Percentiles rank a stretch among this genome's conserved stretches.
Evolutionary conservation across 257 asterid genomes (phyloP).

Genomic region (Jasminum sambac): DNA sequence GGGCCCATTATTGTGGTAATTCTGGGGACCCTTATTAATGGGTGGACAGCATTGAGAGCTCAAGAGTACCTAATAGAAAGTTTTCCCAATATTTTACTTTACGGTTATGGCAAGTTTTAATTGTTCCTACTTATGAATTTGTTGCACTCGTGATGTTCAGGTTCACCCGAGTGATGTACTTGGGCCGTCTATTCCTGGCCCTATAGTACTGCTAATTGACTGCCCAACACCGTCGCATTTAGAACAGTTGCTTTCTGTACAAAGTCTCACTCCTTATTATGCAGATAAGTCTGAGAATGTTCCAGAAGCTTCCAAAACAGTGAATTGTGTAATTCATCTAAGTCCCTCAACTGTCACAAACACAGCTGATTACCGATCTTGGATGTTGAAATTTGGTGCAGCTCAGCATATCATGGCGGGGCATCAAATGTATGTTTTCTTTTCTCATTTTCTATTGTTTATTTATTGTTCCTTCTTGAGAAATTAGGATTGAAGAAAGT

Average conservation of each 20-base stretch:
- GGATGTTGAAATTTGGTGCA: slow-evolving; percentile 85
- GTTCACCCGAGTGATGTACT: slow-evolving; percentile 88
- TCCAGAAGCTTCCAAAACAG: slow-evolving; percentile 54
- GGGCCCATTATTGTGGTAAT: too few relatives aligned
- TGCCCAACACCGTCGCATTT: slow-evolving; percentile 82
- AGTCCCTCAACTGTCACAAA: slow-evolving; percentile 59
- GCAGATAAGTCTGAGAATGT: slow-evolving; percentile 39
- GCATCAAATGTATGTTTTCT: slow-evolving; percentile 74
- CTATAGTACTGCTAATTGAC: slow-evolving; percentile 78
- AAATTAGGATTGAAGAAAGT: slow-evolving; percentile 25
- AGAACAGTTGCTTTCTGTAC: slow-evolving; percentile 42
- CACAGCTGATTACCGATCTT: slow-evolving; percentile 56
- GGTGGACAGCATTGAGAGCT: too few relatives aligned
- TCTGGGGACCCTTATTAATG: too few relatives aligned
- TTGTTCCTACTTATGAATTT: slow-evolving; percentile 15
- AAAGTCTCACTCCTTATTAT: slow-evolving; percentile 59
- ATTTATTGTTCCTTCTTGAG: slow-evolving; percentile 21
- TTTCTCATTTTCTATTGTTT: slow-evolving; percentile 8
- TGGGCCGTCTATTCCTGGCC: slow-evolving; percentile 90
- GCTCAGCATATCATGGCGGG: slow-evolving; percentile 99
- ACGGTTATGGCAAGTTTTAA: neutral
- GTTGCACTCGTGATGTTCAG: slow-evolving; percentile 38
- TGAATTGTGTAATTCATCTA: slow-evolving; percentile 82
- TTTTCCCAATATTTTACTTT: neutral
- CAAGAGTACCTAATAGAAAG: too few relatives aligned